A percentile compares a stretch with the other conserved stretches of the same genome.
phyloP scores from a whole-genome alignment of 305 asterid genomes.

The Fraxinus greggii region DNA sequence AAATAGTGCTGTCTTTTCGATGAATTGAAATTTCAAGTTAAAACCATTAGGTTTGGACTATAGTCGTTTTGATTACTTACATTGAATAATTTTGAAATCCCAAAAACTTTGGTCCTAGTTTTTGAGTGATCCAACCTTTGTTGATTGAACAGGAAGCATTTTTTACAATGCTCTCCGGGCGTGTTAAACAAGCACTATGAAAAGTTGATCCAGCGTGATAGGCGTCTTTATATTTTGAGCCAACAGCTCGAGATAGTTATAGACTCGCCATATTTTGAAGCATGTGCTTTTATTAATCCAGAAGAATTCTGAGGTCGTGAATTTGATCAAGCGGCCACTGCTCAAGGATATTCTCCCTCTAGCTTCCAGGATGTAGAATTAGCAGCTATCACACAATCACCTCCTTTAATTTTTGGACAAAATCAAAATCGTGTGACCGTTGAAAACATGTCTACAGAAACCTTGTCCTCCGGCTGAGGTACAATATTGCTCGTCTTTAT shows the following conservation, averaged over 20 bases:
- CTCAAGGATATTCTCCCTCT: slow-evolving; percentile 40
- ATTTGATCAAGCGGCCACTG: slow-evolving; percentile 30
- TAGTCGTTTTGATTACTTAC: not conserved
- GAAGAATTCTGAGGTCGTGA: slow-evolving; percentile 38
- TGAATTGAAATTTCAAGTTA: not conserved
- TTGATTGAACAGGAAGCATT: slow-evolving; percentile 56
- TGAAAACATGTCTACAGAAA: slow-evolving; percentile 37
- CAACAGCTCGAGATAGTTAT: slow-evolving; percentile 49
- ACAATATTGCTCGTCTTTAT: slow-evolving; percentile 16
- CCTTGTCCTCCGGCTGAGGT: slow-evolving; percentile 68
- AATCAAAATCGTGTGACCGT: slow-evolving; percentile 24
- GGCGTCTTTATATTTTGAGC: slow-evolving; percentile 60
- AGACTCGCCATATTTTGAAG: slow-evolving; percentile 58
- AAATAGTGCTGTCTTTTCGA: not conserved
- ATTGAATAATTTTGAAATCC: not conserved
- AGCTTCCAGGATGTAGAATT: slow-evolving; percentile 42
- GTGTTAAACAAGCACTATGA: slow-evolving; percentile 71
- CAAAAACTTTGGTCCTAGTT: not conserved
- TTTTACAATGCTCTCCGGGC: slow-evolving; percentile 66
- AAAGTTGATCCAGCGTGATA: slow-evolving; percentile 73
- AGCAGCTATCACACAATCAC: slow-evolving; percentile 37
- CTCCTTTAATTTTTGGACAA: slow-evolving; percentile 38
- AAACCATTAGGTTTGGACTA: not conserved
- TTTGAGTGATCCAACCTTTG: slow-evolving; percentile 14
- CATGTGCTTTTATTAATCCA: slow-evolving; percentile 37